Conservation (phyloP, 768 basidiomycete species). For the Mycena crocata region DNA sequence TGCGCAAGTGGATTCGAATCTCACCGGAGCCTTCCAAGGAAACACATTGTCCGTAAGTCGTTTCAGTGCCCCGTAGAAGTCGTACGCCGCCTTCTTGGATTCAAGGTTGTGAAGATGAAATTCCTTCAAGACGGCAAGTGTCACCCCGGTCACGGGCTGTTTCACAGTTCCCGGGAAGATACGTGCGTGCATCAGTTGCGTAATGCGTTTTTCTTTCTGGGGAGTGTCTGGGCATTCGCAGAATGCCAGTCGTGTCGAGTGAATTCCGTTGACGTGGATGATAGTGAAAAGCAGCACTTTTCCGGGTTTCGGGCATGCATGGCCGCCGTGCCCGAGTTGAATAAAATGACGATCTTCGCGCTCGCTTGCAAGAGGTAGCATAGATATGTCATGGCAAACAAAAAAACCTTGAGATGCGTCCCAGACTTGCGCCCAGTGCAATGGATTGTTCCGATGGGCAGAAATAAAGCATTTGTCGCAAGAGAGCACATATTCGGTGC, state of each 20-base stretch:
- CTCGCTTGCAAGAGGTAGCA: neutral
- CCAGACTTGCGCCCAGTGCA: slow-evolving; percentile 25
- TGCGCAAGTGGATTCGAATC: neutral
- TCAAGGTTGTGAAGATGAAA: slow-evolving; percentile 18
- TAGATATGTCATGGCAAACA: neutral
- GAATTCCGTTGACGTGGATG: neutral
- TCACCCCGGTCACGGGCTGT: neutral
- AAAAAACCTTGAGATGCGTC: neutral
- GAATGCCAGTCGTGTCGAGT: neutral
- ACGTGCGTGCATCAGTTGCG: slow-evolving; percentile 1
- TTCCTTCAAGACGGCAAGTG: slow-evolving; percentile 2
- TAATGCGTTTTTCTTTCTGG: neutral
- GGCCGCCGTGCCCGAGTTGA: slow-evolving; percentile 2
- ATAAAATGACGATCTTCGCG: neutral
- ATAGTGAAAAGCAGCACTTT: neutral
- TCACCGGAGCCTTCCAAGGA: neutral
- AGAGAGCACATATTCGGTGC: neutral
- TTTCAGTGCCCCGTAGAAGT: neutral
- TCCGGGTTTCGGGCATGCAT: neutral
- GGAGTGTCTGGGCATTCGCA: neutral
- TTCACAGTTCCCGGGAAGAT: slow-evolving; percentile 15
- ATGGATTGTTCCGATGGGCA: slow-evolving; percentile 5
- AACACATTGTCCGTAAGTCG: slow-evolving; percentile 18
- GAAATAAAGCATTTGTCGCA: slow-evolving; percentile 1
- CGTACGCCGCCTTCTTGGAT: slow-evolving; percentile 2